Evolutionary conservation across 2,329 filamentous ascomycete genomes (phyloP).

Genomic region (Paecilomyces dactylethromorphus): DNA sequence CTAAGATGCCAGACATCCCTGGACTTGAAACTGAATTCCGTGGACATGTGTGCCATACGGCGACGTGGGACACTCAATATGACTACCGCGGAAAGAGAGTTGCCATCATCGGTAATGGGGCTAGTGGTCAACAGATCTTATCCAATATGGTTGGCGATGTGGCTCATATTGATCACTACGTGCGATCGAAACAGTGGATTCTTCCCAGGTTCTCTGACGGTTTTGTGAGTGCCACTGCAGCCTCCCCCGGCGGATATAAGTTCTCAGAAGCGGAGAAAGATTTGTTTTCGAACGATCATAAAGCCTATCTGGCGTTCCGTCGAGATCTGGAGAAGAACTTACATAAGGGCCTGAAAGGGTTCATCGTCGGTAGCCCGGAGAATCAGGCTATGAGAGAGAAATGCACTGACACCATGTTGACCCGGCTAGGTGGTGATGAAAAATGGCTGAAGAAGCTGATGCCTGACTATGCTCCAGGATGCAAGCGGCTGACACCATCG

Average conservation of each 20-base stretch:
- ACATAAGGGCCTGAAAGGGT: not conserved
- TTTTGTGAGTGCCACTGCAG: not conserved
- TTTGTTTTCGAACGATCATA: not conserved
- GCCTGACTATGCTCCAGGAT: slow-evolving; percentile 2
- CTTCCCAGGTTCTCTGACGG: not conserved
- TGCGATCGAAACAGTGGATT: slow-evolving; percentile 3
- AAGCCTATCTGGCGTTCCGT: slow-evolving; percentile 6
- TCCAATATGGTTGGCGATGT: not conserved
- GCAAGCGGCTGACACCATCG: slow-evolving; percentile 3
- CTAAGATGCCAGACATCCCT: slow-evolving; percentile 2
- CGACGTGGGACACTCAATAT: no score
- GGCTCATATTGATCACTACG: slow-evolving; percentile 4
- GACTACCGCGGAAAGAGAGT: not conserved
- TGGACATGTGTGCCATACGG: no score
- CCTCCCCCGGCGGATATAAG: not conserved
- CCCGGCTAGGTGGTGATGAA: not conserved
- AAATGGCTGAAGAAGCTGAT: not conserved
- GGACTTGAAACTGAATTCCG: not conserved
- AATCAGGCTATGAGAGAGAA: not conserved
- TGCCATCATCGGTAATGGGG: slow-evolving; percentile 4
- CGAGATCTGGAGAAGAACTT: slow-evolving; percentile 4
- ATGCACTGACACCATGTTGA: not conserved
- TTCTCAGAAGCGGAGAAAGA: slow-evolving; percentile 6
- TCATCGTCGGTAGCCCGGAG: no score
- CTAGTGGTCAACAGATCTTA: slow-evolving; percentile 2